These are phyloP conservation scores for Diddensiella caesifluorescens DNA, from an alignment of 805 yeast genomes.

Conservation along the genomic window DNA sequence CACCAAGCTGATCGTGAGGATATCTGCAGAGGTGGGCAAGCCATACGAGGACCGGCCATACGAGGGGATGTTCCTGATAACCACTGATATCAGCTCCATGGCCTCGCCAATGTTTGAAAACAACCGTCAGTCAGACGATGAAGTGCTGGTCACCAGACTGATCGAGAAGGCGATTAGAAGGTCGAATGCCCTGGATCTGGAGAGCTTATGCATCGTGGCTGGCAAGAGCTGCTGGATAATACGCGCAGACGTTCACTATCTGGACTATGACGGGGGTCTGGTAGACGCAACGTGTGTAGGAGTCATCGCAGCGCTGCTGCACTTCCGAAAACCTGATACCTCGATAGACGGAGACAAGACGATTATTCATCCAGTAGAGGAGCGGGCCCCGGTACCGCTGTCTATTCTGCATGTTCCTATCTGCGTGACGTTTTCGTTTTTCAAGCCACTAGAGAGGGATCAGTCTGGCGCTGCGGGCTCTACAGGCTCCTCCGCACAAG, in stretches of 20 bases:
- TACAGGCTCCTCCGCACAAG: constrained; percentile 36
- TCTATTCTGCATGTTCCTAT: constrained; percentile 85
- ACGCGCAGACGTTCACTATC: constrained; percentile 82
- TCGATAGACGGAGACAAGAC: constrained; percentile 47
- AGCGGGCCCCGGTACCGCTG: constrained; percentile 81
- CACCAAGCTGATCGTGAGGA: constrained; percentile 64
- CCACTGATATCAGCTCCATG: constrained; percentile 85
- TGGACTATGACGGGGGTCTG: constrained; percentile 89
- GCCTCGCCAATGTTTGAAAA: constrained; percentile 82
- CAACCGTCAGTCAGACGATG: constrained; percentile 69
- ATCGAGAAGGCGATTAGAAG: constrained; percentile 89
- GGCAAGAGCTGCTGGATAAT: constrained; percentile 90
- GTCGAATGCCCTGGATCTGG: constrained; percentile 86
- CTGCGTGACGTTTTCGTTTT: constrained; percentile 84
- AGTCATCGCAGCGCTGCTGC: constrained; percentile 78
- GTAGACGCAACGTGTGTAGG: constrained; percentile 89
- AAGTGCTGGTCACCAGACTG: constrained; percentile 70
- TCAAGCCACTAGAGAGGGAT: constrained; percentile 46
- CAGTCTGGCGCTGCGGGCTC: too few relatives aligned
- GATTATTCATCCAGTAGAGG: constrained; percentile 63
- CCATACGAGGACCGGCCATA: constrained; percentile 92
- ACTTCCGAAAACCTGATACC: constrained; percentile 79
- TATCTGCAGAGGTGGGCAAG: constrained; percentile 66
- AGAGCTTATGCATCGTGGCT: constrained; percentile 82
- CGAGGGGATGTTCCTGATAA: constrained; percentile 81